phyloP scores from a whole-genome alignment of 169 alveolate species.

The Cryptosporidium sp. region DNA sequence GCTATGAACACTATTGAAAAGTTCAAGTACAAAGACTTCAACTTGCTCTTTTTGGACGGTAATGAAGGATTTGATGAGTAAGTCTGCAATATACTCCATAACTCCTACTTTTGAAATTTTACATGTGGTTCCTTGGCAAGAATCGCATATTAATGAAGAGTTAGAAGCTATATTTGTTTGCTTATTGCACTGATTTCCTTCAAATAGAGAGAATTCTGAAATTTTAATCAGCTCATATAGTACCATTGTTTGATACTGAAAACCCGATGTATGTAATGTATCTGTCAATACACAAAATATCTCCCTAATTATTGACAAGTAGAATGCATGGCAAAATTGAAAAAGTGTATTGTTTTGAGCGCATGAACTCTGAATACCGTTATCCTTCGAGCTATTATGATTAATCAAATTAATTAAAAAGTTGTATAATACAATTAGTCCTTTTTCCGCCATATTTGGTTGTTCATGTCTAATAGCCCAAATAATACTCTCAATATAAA shows the following conservation, averaged over 20 bases:
- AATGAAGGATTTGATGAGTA: conserved; percentile 79
- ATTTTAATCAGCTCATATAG: conserved; percentile 82
- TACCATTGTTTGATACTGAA: conserved; percentile 89
- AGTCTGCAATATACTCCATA: conserved; percentile 80
- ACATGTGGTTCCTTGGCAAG: conserved; percentile 49
- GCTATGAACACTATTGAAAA: conserved; percentile 79
- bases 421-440: conserved; percentile 85
- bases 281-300: conserved; percentile 90
- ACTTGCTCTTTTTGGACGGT: conserved; percentile 81
- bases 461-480: conserved; percentile 93
- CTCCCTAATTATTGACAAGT: conserved; percentile 87
- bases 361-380: conserved; percentile 78
- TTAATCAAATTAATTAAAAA: conserved; percentile 80
- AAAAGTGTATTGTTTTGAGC: conserved; percentile 30
- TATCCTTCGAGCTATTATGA: conserved; percentile 76
- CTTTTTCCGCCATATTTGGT: conserved; percentile 92
- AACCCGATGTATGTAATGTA: conserved; percentile 91
- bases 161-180: neutral
- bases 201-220: conserved; percentile 81
- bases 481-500: conserved; percentile 87
- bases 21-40: conserved; percentile 79
- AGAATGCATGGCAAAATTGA: conserved; percentile 86
- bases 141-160: neutral
- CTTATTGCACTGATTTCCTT: conserved; percentile 75
- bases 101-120: conserved; percentile 79